phyloP scores from a whole-genome alignment of 345 rosid genomes.

The Raphanus raphanistrum region DNA sequence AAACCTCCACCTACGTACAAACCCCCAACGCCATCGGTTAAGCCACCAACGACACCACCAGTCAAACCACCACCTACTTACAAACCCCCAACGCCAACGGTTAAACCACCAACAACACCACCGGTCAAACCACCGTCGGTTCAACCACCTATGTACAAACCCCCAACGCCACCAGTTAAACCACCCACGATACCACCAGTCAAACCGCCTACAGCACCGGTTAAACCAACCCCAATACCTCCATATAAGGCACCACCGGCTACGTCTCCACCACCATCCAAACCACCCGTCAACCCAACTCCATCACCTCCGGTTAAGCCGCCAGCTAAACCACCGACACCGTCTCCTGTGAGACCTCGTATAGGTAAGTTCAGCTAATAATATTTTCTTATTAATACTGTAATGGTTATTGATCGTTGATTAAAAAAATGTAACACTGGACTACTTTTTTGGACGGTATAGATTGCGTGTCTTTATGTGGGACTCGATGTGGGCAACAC shows the following conservation, averaged over 20 bases:
- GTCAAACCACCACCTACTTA: slow-evolving; percentile 14
- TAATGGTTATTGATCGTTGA: not conserved
- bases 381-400: not conserved
- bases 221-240: slow-evolving; percentile 14
- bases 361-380: slow-evolving; percentile 44
- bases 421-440: not conserved
- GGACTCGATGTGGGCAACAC: slow-evolving; percentile 65
- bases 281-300: slow-evolving; percentile 8
- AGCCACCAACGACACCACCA: not conserved
- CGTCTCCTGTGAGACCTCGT: slow-evolving; percentile 53
- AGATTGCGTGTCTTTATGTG: slow-evolving; percentile 81
- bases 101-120: slow-evolving; percentile 20
- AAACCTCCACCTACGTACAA: slow-evolving; percentile 14
- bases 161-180: not conserved
- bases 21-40: slow-evolving; percentile 5
- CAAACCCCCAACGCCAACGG: not conserved
- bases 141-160: not conserved
- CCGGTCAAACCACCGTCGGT: slow-evolving; percentile 17
- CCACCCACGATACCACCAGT: slow-evolving; percentile 1
- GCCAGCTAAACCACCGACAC: slow-evolving; percentile 14
- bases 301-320: not conserved
- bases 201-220: slow-evolving; percentile 14
- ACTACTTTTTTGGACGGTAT: slow-evolving; percentile 22
- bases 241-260: slow-evolving; percentile 21
- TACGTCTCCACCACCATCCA: slow-evolving; percentile 7